phyloP scores from a whole-genome alignment of 768 basidiomycete genomes.

The Pleurotus ostreatus region DNA sequence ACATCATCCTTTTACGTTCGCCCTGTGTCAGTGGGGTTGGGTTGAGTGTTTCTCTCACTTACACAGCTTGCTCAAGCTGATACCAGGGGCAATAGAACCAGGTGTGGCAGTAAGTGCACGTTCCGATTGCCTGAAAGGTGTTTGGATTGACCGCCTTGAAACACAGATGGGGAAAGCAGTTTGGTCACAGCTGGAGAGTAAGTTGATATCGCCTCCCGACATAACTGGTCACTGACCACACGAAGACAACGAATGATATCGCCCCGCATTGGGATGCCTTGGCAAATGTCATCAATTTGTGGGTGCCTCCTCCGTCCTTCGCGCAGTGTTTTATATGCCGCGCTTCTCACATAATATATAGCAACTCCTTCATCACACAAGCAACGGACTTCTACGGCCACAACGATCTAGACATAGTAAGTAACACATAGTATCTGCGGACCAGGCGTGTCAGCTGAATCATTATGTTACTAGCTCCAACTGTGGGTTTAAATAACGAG shows the following conservation, averaged over 20 bases:
- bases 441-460: no score
- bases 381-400: slow-evolving; percentile 65
- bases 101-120: not conserved
- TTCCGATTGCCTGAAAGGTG: not conserved
- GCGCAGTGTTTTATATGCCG: not conserved
- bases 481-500: not conserved
- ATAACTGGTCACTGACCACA: not conserved
- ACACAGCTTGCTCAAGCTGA: no score
- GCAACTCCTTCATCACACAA: slow-evolving; percentile 62
- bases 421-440: slow-evolving; percentile 5
- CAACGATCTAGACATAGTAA: slow-evolving; percentile 67
- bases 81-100: not conserved
- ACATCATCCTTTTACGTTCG: slow-evolving; percentile 49
- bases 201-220: slow-evolving; percentile 10
- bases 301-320: slow-evolving; percentile 13
- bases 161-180: slow-evolving; percentile 44
- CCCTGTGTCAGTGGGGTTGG: slow-evolving; percentile 65
- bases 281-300: slow-evolving; percentile 7
- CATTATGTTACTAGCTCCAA: not conserved
- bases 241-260: slow-evolving; percentile 3
- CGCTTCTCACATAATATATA: slow-evolving; percentile 17
- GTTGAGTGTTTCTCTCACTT: slow-evolving; percentile 26
- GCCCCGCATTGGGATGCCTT: slow-evolving; percentile 1
- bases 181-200: slow-evolving; percentile 69
- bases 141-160: no score